phyloP scores from a whole-genome alignment of 306 rosid genomes.

The Gynostemma pentaphyllum region DNA sequence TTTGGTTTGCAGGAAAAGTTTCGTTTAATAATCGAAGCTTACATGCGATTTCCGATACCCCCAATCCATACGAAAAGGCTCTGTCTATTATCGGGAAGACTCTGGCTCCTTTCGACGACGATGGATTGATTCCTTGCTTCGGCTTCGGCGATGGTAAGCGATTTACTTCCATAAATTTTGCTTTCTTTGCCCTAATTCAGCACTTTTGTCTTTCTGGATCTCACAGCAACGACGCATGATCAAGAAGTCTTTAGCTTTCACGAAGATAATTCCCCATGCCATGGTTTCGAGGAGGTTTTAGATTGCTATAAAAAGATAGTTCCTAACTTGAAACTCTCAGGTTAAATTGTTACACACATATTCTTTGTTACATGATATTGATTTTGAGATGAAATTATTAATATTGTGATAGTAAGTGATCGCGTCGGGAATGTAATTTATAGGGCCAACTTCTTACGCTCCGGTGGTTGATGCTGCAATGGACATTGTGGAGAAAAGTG shows the following conservation, averaged over 20 bases:
- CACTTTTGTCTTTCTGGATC: neutral
- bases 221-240: conserved; percentile 74
- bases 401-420: neutral
- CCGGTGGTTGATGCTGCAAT: conserved; percentile 78
- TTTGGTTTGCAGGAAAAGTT: conserved; percentile 41
- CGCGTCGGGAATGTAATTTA: neutral
- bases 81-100: conserved; percentile 73
- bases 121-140: conserved; percentile 86
- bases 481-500: conserved; percentile 75
- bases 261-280: conserved; percentile 66
- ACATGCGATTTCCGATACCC: conserved; percentile 53
- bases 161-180: neutral
- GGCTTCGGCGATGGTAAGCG: conserved; percentile 84
- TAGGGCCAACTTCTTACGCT: conserved; percentile 89
- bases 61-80: conserved; percentile 89
- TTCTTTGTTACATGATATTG: neutral
- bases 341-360: conserved; percentile 17
- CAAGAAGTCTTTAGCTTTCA: conserved; percentile 82
- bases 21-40: conserved; percentile 70
- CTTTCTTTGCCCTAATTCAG: conserved; percentile 1
- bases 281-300: conserved; percentile 82
- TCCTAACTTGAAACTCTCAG: conserved; percentile 63
- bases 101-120: conserved; percentile 86
- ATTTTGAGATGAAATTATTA: neutral
- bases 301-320: conserved; percentile 61